These are phyloP conservation scores for Atalantia buxifolia DNA, from an alignment of 345 rosid species.

Conservation along the genomic window DNA sequence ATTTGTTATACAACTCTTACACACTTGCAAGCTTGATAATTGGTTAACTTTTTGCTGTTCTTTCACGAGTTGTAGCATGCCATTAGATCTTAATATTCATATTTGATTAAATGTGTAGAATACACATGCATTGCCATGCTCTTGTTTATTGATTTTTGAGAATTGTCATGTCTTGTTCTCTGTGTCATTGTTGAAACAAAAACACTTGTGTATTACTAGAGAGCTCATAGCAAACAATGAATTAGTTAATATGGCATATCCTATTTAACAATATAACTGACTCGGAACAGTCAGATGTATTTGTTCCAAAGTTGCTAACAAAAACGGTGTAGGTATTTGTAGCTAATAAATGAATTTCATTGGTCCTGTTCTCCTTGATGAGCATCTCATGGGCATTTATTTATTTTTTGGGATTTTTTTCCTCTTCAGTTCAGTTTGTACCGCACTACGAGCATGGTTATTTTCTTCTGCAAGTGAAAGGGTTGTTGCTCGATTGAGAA, in stretches of 20 bases:
- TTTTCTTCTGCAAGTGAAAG: conserved; percentile 61
- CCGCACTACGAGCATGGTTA: conserved; percentile 58
- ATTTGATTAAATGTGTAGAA: background rate
- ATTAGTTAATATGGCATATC: background rate
- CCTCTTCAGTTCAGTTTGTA: conserved; percentile 45
- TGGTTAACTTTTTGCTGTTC: background rate
- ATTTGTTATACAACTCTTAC: background rate
- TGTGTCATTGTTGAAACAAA: background rate
- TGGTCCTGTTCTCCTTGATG: background rate
- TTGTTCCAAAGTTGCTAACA: background rate
- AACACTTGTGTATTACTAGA: background rate
- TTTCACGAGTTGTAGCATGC: background rate
- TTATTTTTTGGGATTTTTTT: background rate
- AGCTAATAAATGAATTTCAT: background rate
- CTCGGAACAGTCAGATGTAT: background rate
- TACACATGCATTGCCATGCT: background rate
- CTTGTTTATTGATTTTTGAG: background rate
- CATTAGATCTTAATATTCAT: background rate
- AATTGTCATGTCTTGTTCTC: background rate
- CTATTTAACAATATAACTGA: background rate
- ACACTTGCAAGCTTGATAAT: background rate
- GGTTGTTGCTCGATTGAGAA: conserved; percentile 66
- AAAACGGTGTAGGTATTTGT: background rate
- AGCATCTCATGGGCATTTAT: background rate
- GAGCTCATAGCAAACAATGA: background rate